These are phyloP conservation scores for Paraphaeosphaeria sporulosa DNA, from an alignment of 2,329 filamentous ascomycete genomes.

Conservation along the genomic window DNA sequence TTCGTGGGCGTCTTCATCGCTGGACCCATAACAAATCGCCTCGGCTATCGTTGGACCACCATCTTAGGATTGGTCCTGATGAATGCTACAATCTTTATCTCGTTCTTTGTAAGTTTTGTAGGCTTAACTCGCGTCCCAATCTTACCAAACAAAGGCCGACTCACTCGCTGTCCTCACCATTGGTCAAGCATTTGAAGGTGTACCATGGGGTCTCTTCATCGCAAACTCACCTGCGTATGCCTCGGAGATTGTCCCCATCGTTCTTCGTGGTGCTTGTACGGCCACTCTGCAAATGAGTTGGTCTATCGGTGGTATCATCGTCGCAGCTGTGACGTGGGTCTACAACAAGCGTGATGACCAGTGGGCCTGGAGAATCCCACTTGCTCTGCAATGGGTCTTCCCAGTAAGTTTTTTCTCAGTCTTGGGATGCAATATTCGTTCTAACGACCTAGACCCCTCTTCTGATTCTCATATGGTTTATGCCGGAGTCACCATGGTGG, in stretches of 20 bases:
- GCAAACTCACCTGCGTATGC: slow-evolving; percentile 69
- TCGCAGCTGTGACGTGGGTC: slow-evolving; percentile 62
- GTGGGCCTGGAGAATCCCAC: slow-evolving; percentile 33
- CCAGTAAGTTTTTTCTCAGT: slow-evolving; percentile 28
- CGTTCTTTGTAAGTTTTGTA: slow-evolving; percentile 57
- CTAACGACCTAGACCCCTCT: slow-evolving; percentile 65
- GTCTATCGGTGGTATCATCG: slow-evolving; percentile 68
- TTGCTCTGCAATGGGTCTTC: slow-evolving; percentile 53
- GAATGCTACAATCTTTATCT: slow-evolving; percentile 67
- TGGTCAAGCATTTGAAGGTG: slow-evolving; percentile 65
- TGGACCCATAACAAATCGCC: slow-evolving; percentile 63
- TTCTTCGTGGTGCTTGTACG: slow-evolving; percentile 63
- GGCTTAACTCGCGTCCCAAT: fast-evolving
- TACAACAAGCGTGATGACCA: slow-evolving; percentile 52
- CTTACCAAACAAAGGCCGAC: slow-evolving; percentile 39
- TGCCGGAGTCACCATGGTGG: slow-evolving; percentile 50
- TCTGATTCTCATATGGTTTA: slow-evolving; percentile 52
- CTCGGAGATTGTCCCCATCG: slow-evolving; percentile 66
- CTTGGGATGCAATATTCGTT: slow-evolving; percentile 49
- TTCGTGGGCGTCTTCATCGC: slow-evolving; percentile 67
- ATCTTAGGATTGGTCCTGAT: slow-evolving; percentile 61
- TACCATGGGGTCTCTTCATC: slow-evolving; percentile 59
- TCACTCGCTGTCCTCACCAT: slow-evolving; percentile 57
- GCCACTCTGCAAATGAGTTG: slow-evolving; percentile 71
- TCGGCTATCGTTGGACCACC: slow-evolving; percentile 67